phyloP scores from a whole-genome alignment of 1,284 basidiomycete species.

The Polyporus tsugae region DNA sequence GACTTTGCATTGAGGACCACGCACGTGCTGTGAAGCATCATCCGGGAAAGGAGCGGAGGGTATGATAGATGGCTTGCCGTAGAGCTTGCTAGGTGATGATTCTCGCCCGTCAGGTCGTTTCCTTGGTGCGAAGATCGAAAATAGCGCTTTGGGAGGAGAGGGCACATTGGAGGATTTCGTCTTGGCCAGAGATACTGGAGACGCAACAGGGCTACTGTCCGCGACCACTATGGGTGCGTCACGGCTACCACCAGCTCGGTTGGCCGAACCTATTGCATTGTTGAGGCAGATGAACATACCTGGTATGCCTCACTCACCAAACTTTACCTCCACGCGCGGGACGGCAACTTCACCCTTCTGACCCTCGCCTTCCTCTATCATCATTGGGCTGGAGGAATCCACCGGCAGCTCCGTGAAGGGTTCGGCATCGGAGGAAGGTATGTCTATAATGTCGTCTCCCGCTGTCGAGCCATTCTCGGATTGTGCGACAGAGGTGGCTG shows the following conservation, averaged over 20 bases:
- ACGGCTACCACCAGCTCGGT: conserved; percentile 24
- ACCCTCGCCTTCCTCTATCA: conserved; percentile 13
- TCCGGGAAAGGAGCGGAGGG: conserved; percentile 56
- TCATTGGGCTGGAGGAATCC: conserved; percentile 24
- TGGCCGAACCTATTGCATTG: neutral
- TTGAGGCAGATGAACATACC: conserved; percentile 9
- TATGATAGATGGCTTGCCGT: conserved; percentile 9
- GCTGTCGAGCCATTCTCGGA: conserved; percentile 23
- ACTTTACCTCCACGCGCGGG: neutral
- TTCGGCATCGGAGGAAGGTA: conserved; percentile 31
- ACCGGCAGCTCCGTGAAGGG: conserved; percentile 15
- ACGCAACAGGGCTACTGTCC: conserved; percentile 24
- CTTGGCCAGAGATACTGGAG: conserved; percentile 12
- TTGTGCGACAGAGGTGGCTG: conserved; percentile 16
- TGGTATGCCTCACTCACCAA: conserved; percentile 7
- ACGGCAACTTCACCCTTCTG: neutral
- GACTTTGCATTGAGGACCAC: conserved; percentile 55
- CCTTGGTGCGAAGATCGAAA: conserved; percentile 45
- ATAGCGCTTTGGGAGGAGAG: conserved; percentile 35
- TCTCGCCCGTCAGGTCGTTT: conserved; percentile 10
- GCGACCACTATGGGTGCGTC: conserved; percentile 36
- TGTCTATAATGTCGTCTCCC: conserved; percentile 23
- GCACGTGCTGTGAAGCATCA: conserved; percentile 66
- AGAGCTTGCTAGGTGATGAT: conserved; percentile 12
- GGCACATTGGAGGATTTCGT: neutral